Evolutionary conservation across 805 yeast genomes (phyloP).

Genomic region (Candida oleophila): DNA sequence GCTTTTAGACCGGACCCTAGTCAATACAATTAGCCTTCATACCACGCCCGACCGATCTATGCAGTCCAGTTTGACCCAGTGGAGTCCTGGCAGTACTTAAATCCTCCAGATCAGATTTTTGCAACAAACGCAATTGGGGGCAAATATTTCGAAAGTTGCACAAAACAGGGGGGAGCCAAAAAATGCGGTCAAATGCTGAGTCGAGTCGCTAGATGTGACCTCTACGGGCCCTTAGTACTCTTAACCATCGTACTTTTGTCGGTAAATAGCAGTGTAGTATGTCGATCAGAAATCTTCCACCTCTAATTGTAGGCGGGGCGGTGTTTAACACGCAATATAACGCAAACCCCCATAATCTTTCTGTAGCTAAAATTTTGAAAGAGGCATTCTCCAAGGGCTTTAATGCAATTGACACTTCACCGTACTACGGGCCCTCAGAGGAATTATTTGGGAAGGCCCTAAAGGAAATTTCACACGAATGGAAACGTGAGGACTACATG

Average conservation of each 20-base stretch:
- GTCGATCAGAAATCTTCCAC: slow-evolving; percentile 42
- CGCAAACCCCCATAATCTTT: slow-evolving; percentile 60
- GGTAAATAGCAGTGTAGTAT: background rate
- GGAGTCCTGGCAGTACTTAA: no score
- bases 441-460: slow-evolving; percentile 68
- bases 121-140: background rate
- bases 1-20: no score
- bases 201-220: no score
- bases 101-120: background rate
- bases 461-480: slow-evolving; percentile 17
- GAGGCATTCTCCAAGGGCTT: slow-evolving; percentile 67
- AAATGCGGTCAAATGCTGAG: background rate
- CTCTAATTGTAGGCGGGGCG: slow-evolving; percentile 83
- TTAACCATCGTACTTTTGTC: no score
- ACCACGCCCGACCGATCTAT: background rate
- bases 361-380: slow-evolving; percentile 55
- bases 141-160: background rate
- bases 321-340: slow-evolving; percentile 81
- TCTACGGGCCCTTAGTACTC: background rate
- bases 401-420: slow-evolving; percentile 84
- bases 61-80: no score
- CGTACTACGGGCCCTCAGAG: slow-evolving; percentile 91
- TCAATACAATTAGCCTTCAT: background rate
- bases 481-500: slow-evolving; percentile 61
- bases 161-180: background rate